Evolutionary conservation across 345 rosid species (phyloP).

Genomic region (Diplotaxis tenuifolia): DNA sequence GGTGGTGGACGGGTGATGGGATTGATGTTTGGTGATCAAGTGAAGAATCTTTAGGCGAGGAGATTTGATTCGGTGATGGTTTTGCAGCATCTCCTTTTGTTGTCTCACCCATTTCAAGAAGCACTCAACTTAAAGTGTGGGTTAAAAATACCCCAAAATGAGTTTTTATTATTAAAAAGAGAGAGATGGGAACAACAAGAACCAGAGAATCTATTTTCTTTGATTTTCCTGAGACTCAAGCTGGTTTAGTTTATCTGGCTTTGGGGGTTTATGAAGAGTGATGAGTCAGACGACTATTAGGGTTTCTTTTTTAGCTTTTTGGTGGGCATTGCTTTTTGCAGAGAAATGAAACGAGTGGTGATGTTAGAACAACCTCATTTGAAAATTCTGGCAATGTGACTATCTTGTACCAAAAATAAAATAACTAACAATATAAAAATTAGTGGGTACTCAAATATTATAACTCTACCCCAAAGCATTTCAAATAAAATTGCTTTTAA

Average conservation of each 20-base stretch:
- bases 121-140: constrained; percentile 29
- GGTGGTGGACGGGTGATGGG: constrained; percentile 33
- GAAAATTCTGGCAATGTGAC: background rate
- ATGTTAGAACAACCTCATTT: background rate
- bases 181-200: constrained; percentile 24
- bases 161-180: constrained; percentile 3
- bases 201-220: constrained; percentile 11
- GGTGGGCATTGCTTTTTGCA: constrained; percentile 18
- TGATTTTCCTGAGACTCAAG: constrained; percentile 22
- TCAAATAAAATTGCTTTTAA: background rate
- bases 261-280: constrained; percentile 38
- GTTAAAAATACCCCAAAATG: constrained; percentile 18
- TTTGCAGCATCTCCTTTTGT: constrained; percentile 41
- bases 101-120: constrained; percentile 59
- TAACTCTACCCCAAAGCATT: background rate
- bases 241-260: constrained; percentile 26
- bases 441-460: background rate
- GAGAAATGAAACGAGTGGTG: constrained; percentile 12
- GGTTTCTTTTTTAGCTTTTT: constrained; percentile 30
- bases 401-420: background rate
- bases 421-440: background rate
- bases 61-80: constrained; percentile 42
- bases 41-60: constrained; percentile 53
- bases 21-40: constrained; percentile 42
- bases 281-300: constrained; percentile 27